Evolutionary conservation across 352 stramenopile species (phyloP), one percentile per base, ranked within the genome.

Genomic region (Globisporangium sylvaticum): DNA sequence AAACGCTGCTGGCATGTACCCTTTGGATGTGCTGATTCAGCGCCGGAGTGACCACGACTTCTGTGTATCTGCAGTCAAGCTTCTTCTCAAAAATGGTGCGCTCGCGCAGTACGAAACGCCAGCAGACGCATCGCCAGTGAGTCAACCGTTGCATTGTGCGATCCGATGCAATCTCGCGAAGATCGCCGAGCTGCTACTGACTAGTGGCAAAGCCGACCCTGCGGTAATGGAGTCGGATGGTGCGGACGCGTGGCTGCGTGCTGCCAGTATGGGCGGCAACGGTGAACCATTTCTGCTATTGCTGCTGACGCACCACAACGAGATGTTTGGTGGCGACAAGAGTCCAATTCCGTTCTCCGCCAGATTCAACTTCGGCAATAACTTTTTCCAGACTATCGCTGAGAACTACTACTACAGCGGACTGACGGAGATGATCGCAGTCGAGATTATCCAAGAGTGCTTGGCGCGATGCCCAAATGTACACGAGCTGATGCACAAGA

Each of bases 341-440:
- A 72, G 68, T 22, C 39, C 58, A 14, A 53, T 64, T n/a, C 4
- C 15, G 20, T 42, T 64, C 15, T 56, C 50, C 1, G 15, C 10
- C 20, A 42, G 2, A 48, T 1, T 15, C 8, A 5, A 29, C 2
- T 15, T 18, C 25, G 18, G 37, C 24, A 42, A 34, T 9, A 90
- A 90, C 37, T 79, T 90, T 56, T 89, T 91, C 42, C 84, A 91
- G 31, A 71, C 74, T 12, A 66, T 91, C 0, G 82, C 68, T 4
- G 6, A 54, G 1, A 67, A 29, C 12, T 58, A 58, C 60, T 44
- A 10, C 46, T 58, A 20, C 18, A 32, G 75, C n/a, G 27, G 63
- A 14, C 63, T 61, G 5, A 68, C 59, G 50, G 22, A 61, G 18
- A 61, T 75, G 24, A 65, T 79, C n/a, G 61, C 55, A 0, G 69